These are phyloP conservation scores for Tremellales sp. DNA, from an alignment of 1,284 basidiomycete genomes.

Conservation along the genomic window DNA sequence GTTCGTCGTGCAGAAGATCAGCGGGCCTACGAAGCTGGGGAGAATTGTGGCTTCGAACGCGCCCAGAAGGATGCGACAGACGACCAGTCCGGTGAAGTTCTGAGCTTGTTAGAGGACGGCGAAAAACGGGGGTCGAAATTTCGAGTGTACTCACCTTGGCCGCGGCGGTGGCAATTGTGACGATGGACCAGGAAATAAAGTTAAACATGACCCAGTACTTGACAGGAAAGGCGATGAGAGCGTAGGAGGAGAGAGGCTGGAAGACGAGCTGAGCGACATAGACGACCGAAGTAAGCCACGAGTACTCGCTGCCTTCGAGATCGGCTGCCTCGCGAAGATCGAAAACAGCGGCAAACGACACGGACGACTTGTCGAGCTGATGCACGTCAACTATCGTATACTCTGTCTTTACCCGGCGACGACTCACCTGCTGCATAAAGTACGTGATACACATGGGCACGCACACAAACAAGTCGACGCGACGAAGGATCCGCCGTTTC, in stretches of 20 bases:
- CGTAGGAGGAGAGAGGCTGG: constrained; percentile 40
- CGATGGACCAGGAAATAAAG: constrained; percentile 26
- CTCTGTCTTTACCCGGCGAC: not conserved
- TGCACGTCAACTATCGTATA: constrained; percentile 7
- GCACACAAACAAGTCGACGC: constrained; percentile 33
- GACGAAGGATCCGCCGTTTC: constrained; percentile 28
- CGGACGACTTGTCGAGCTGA: constrained; percentile 42
- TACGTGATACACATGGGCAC: constrained; percentile 39
- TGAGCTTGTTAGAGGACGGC: too few species aligned
- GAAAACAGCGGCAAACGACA: constrained; percentile 45
- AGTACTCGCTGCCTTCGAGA: constrained; percentile 29
- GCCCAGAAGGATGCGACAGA: constrained; percentile 21
- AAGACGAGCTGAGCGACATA: constrained; percentile 39
- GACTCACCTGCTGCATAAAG: constrained; percentile 29
- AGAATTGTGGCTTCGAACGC: constrained; percentile 26
- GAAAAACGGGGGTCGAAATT: too few species aligned
- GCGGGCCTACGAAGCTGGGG: constrained; percentile 11
- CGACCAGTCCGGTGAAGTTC: constrained; percentile 48
- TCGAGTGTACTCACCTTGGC: too few species aligned
- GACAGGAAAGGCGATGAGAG: constrained; percentile 37
- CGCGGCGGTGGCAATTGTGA: constrained; percentile 21
- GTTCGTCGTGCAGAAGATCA: not conserved
- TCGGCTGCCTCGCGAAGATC: constrained; percentile 20
- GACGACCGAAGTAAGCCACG: constrained; percentile 33
- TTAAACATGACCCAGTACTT: constrained; percentile 43